A percentile compares a stretch with the other conserved stretches of the same genome.
Evolutionary conservation across 208 protist species (phyloP).

Genomic region (Acanthamoeba lugdunensis): DNA sequence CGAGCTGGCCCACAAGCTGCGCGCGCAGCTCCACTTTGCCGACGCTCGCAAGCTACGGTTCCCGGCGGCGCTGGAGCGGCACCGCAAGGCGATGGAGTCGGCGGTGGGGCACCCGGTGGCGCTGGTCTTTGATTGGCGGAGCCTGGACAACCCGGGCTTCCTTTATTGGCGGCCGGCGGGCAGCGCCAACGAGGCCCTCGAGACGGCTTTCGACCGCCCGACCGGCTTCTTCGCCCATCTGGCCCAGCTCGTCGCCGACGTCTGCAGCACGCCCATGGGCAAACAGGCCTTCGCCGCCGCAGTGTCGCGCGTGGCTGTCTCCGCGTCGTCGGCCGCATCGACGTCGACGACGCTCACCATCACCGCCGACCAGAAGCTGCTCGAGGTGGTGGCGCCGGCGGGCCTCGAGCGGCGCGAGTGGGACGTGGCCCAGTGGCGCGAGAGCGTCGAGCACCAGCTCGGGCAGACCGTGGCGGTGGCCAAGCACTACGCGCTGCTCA

Average conservation of each 20-base stretch:
- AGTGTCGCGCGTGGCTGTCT: neutral
- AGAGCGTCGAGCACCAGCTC: neutral
- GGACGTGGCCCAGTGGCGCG: neutral
- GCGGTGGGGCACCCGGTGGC: neutral
- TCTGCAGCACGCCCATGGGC: slow-evolving; percentile 38
- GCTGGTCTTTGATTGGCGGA: neutral
- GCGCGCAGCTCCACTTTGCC: neutral
- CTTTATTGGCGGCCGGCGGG: neutral
- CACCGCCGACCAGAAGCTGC: neutral
- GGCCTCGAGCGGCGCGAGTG: neutral
- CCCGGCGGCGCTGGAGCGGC: neutral
- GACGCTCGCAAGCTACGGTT: neutral
- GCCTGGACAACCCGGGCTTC: neutral
- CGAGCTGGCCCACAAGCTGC: neutral
- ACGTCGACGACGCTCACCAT: neutral
- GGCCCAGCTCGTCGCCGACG: neutral
- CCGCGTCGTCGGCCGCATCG: neutral
- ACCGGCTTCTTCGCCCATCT: neutral
- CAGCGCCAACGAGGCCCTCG: neutral
- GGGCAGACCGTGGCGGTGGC: slow-evolving; percentile 7
- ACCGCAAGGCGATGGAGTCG: neutral
- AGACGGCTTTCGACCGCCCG: neutral
- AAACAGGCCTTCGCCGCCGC: slow-evolving; percentile 1
- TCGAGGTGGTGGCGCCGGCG: neutral
- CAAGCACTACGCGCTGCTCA: neutral